These are phyloP conservation scores for Fusarium tupiense DNA, from an alignment of 2,329 filamentous ascomycete species.

Conservation along the genomic window DNA sequence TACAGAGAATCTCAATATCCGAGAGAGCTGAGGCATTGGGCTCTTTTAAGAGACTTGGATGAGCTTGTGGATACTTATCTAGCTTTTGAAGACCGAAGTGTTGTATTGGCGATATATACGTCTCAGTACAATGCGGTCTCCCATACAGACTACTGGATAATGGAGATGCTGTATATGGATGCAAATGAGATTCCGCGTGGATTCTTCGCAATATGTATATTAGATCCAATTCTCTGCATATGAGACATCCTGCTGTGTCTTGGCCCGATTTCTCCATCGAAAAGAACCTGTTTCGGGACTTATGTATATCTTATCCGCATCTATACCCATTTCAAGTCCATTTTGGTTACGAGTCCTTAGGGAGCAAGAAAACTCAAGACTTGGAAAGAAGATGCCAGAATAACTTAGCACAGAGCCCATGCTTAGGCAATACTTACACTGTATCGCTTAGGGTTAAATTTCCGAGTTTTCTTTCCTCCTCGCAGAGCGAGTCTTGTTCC, in stretches of 20 bases:
- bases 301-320: background rate
- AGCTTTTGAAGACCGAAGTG: background rate
- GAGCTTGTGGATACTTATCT: background rate
- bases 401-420: no score
- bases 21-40: background rate
- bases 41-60: background rate
- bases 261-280: background rate
- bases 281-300: background rate
- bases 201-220: background rate
- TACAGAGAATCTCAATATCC: background rate
- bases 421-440: no score
- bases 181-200: background rate
- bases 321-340: background rate
- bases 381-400: no score
- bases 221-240: background rate
- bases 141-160: background rate
- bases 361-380: no score
- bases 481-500: background rate
- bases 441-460: no score
- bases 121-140: background rate
- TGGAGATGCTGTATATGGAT: background rate
- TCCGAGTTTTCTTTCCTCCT: no score
- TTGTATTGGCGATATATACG: background rate
- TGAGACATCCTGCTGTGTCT: background rate
- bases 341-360: no score